Evolutionary conservation across 495 filamentous ascomycete genomes (phyloP).

Genomic region (Staphylotrichum tortipilum): DNA sequence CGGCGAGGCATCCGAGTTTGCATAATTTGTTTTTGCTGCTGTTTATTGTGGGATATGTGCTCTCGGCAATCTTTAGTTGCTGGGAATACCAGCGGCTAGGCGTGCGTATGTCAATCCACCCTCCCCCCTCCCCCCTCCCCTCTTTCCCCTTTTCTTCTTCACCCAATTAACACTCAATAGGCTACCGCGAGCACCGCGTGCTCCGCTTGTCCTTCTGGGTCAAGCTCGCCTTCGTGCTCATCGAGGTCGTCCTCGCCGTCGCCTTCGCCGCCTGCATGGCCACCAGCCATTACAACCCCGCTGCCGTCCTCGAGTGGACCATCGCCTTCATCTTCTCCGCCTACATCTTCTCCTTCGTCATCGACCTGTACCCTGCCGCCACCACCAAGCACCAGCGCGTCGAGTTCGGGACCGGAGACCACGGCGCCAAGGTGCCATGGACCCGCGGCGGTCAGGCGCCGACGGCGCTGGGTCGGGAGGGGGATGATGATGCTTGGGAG

Average conservation of each 20-base stretch:
- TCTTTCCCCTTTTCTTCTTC: background rate
- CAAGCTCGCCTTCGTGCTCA: slow-evolving; percentile 70
- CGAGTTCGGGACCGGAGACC: background rate
- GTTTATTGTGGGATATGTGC: slow-evolving; percentile 76
- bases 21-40: slow-evolving; percentile 74
- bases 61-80: slow-evolving; percentile 78
- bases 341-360: slow-evolving; percentile 78
- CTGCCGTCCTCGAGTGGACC: slow-evolving; percentile 61
- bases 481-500: background rate
- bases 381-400: slow-evolving; percentile 40
- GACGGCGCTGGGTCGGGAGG: too few species aligned
- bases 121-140: background rate
- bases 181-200: slow-evolving; percentile 63
- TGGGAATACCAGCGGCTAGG: slow-evolving; percentile 81
- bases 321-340: slow-evolving; percentile 86
- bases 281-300: slow-evolving; percentile 40
- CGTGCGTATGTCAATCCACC: slow-evolving; percentile 37
- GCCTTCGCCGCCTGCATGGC: slow-evolving; percentile 45
- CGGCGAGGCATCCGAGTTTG: slow-evolving; percentile 48
- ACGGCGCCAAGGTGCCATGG: background rate
- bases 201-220: slow-evolving; percentile 71
- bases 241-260: slow-evolving; percentile 69
- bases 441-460: background rate
- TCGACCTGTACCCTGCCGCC: slow-evolving; percentile 79
- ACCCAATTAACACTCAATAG: slow-evolving; percentile 22